Evolutionary conservation across 148 eudicot species (phyloP).

Genomic region (Amaranthus cruentus): DNA sequence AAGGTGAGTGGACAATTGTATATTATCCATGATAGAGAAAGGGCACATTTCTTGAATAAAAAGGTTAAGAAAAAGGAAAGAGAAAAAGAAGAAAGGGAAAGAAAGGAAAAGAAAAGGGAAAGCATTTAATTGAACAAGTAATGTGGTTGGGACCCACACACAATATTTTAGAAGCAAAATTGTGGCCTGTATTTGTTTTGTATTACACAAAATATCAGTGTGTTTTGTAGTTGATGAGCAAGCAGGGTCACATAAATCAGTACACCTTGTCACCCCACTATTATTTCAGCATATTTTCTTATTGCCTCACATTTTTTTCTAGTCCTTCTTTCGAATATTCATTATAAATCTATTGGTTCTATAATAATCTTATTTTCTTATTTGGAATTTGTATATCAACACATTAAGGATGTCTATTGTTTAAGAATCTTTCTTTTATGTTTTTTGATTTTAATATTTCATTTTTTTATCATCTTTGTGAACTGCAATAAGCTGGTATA

Average conservation of each 20-base stretch:
- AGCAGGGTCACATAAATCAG: conserved; percentile 5
- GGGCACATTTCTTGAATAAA: conserved; percentile 20
- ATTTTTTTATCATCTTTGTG: too few species aligned
- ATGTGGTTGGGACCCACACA: conserved; percentile 25
- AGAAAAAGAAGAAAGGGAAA: conserved; percentile 20
- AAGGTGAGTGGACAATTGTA: conserved; percentile 18
- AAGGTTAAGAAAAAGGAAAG: conserved; percentile 14
- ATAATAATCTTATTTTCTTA: not conserved
- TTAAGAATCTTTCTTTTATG: too few species aligned
- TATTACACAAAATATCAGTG: conserved; percentile 20
- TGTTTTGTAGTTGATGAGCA: conserved; percentile 24
- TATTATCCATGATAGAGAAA: conserved; percentile 26
- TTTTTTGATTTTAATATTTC: too few species aligned
- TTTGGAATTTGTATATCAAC: too few species aligned
- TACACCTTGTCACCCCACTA: not conserved
- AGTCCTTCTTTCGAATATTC: conserved; percentile 3
- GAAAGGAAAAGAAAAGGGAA: conserved; percentile 26
- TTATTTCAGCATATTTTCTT: conserved; percentile 14
- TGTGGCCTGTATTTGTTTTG: conserved; percentile 27
- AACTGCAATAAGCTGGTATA: too few species aligned
- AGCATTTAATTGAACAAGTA: conserved; percentile 15
- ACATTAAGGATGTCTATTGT: too few species aligned
- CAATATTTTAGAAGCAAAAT: conserved; percentile 9
- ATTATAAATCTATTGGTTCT: not conserved
- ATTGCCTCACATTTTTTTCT: conserved; percentile 4